Evolutionary conservation across 371 early-diverging fungal genomes (phyloP).

Genomic region (Rhizopus sp.): DNA sequence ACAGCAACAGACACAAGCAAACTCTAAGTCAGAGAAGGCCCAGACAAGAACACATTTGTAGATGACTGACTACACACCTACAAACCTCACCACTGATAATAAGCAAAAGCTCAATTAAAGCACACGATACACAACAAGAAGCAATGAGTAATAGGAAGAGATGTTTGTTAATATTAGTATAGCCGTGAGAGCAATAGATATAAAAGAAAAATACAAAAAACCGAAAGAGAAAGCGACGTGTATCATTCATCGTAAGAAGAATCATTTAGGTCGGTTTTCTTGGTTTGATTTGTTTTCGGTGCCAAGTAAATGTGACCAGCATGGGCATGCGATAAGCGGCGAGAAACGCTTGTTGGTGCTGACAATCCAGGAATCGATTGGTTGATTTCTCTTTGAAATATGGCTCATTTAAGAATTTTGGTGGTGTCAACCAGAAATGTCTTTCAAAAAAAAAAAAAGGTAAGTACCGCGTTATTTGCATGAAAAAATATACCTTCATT

Average conservation of each 20-base stretch:
- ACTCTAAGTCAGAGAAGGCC: no score
- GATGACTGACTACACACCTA: no score
- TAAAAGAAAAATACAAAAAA: no score
- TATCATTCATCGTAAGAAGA: not conserved
- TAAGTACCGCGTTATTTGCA: constrained; percentile 3
- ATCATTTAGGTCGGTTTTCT: constrained; percentile 1
- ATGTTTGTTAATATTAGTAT: no score
- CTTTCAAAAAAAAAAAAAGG: not conserved
- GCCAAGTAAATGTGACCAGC: constrained; percentile 4
- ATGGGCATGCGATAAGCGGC: constrained; percentile 2
- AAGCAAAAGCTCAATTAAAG: no score
- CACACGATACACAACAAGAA: no score
- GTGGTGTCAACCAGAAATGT: constrained; percentile 2
- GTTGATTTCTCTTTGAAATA: constrained; percentile 1
- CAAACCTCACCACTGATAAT: no score
- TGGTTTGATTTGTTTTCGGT: constrained; percentile 1
- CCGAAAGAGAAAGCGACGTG: not conserved
- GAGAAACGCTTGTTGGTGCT: constrained; percentile 1
- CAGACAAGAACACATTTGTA: no score
- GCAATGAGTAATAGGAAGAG: no score
- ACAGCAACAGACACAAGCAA: no score
- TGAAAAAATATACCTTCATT: constrained; percentile 6
- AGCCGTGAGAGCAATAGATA: no score
- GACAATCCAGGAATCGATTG: not conserved
- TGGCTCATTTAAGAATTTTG: constrained; percentile 3